Evolutionary conservation across 805 yeast genomes (phyloP).

Genomic region (Peterozyma toletana): DNA sequence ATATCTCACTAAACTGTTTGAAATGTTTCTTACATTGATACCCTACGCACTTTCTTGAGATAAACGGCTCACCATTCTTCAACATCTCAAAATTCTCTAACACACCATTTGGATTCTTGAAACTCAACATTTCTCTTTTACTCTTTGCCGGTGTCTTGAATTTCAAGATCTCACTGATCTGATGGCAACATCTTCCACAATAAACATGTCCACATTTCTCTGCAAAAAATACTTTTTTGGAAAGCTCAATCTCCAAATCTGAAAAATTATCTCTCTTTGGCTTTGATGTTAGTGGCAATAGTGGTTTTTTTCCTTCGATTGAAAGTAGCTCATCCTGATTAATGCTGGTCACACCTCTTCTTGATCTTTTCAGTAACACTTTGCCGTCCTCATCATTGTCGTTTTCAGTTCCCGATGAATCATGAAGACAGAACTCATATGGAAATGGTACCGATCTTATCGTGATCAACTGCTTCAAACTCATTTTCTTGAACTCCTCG

Average conservation of each 20-base stretch:
- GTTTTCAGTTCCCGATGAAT: slow-evolving; percentile 13
- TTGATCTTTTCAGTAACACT: too few relatives aligned
- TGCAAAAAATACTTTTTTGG: slow-evolving; percentile 52
- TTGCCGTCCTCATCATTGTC: slow-evolving; percentile 14
- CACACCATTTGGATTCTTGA: slow-evolving; percentile 20
- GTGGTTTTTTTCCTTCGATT: too few relatives aligned
- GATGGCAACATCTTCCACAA: slow-evolving; percentile 67
- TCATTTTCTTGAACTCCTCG: slow-evolving; percentile 16
- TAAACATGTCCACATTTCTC: slow-evolving; percentile 77
- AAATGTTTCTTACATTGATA: slow-evolving; percentile 1
- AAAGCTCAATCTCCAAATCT: slow-evolving; percentile 48
- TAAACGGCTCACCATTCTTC: slow-evolving; percentile 38
- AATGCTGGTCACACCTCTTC: too few relatives aligned
- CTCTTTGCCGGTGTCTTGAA: background rate
- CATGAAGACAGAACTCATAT: slow-evolving; percentile 8
- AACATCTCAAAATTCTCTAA: slow-evolving; percentile 38
- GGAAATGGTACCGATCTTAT: slow-evolving; percentile 16
- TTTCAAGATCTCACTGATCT: background rate
- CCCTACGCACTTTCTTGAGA: slow-evolving; percentile 24
- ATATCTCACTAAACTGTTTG: slow-evolving; percentile 4
- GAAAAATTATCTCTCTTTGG: slow-evolving; percentile 44
- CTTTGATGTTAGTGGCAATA: slow-evolving; percentile 50
- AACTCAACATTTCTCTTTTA: background rate
- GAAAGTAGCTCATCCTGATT: too few relatives aligned
- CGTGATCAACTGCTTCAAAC: slow-evolving; percentile 20